Evolutionary conservation across 805 yeast genomes (phyloP).

Genomic region (Komagataella ulmi): DNA sequence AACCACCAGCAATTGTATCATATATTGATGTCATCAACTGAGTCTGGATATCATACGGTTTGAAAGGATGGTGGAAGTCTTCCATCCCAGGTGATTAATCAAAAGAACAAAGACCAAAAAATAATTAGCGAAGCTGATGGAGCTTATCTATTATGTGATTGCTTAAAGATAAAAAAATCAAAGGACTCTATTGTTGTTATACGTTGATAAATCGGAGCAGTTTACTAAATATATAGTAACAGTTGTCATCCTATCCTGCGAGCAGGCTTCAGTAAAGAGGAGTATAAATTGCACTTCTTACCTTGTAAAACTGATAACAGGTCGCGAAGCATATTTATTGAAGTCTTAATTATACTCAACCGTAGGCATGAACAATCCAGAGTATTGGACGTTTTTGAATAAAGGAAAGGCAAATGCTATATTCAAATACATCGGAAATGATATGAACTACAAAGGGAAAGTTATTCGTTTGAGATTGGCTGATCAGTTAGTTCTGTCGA

Average conservation of each 20-base stretch:
- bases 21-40: slow-evolving; percentile 70
- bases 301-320: neutral
- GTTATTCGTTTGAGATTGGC: slow-evolving; percentile 22
- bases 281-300: neutral
- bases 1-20: slow-evolving; percentile 34
- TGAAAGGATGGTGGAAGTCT: slow-evolving; percentile 62
- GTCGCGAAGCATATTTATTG: neutral
- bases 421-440: slow-evolving; percentile 24
- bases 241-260: neutral
- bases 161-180: neutral
- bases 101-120: neutral
- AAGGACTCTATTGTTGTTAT: too few species aligned
- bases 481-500: slow-evolving; percentile 23
- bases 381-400: slow-evolving; percentile 30
- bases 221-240: too few species aligned
- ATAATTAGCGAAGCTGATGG: neutral
- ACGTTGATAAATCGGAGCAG: too few species aligned
- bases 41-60: slow-evolving; percentile 68
- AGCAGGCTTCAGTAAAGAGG: neutral
- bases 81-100: neutral
- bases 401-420: slow-evolving; percentile 38
- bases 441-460: slow-evolving; percentile 19
- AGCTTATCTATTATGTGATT: neutral
- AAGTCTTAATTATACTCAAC: too few species aligned
- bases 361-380: neutral